Evolutionary conservation across 768 basidiomycete species (phyloP), one percentile per base, ranked within the genome.

Genomic region (Vararia minispora): DNA sequence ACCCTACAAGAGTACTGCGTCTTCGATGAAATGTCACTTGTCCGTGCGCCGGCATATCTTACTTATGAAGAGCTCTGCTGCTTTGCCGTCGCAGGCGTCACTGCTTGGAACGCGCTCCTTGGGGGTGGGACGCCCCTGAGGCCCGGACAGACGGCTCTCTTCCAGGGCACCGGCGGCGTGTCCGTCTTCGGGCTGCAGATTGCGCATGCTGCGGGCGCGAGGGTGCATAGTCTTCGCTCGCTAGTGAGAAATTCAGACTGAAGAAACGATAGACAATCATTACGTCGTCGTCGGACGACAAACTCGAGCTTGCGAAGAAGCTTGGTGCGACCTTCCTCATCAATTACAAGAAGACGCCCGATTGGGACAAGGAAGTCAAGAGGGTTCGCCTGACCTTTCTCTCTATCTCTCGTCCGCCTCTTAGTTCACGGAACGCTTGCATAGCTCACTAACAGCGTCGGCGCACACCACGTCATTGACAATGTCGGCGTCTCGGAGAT

Each of bases 231-330:
- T 10, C 14, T 29, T 27, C 9, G 8, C 13, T 13, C 10, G 10
- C 18, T 24, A 18, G 10, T 12, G 16, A 18, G 12, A 0, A n/a
- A n/a, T n/a, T n/a, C n/a, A n/a, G n/a, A n/a, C n/a, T n/a, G 10
- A 18, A 35, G 12, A 21, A 13, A 12, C 3, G 2, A 18, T 23
- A 39, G 38, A 68, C 57, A 1, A 76, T 79, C 41, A 78, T 84
- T 46, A 82, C 79, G 0, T 80, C 78, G 1, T 79, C 76, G 1
- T 75, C 74, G 0, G 75, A 80, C 46, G 64, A 67, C 32, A 84
- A 83, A 48, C 61, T 79, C 12, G 61, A 68, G 42, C 44, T 68
- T 20, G 75, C 66, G 7, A 56, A 60, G 31, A 64, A 64, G 30
- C 64, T 77, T 14, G 76, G 79, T 16, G 68, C 63, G 10, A 62